Evolutionary conservation across 805 yeast species (phyloP).

Genomic region (Suhomyces prunicola): DNA sequence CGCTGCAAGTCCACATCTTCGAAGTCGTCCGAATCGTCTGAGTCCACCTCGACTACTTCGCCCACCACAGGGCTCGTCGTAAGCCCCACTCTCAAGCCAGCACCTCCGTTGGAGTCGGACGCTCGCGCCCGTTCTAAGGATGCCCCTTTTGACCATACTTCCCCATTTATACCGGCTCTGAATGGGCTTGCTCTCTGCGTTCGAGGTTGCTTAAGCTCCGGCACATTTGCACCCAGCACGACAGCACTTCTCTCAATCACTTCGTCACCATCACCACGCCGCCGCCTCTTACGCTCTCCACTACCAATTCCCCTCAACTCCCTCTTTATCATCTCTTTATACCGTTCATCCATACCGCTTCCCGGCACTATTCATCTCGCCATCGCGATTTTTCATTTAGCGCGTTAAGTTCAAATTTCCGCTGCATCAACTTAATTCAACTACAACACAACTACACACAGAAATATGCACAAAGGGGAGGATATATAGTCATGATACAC

Average conservation of each 20-base stretch:
- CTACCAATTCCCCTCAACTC: background rate
- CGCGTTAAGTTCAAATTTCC: background rate
- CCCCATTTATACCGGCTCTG: background rate
- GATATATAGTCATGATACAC: background rate
- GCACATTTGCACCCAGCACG: background rate
- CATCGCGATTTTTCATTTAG: background rate
- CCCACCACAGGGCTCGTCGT: background rate
- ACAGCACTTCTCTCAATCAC: background rate
- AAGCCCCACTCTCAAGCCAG: background rate
- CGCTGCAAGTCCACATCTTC: slow-evolving; percentile 26
- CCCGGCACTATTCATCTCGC: background rate
- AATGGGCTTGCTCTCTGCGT: background rate
- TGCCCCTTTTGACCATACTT: background rate
- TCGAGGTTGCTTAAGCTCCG: background rate
- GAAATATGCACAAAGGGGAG: background rate
- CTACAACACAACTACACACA: background rate
- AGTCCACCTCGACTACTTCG: background rate
- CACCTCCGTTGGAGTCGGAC: slow-evolving; percentile 2
- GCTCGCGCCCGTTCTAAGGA: background rate
- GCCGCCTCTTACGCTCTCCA: background rate
- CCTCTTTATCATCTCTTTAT: background rate
- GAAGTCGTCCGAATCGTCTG: slow-evolving; percentile 29
- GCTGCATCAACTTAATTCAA: background rate
- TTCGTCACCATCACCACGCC: background rate
- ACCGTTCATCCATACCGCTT: background rate